Evolutionary conservation across 768 basidiomycete genomes (phyloP).

Genomic region (Gloeopeniophorella convolvens): DNA sequence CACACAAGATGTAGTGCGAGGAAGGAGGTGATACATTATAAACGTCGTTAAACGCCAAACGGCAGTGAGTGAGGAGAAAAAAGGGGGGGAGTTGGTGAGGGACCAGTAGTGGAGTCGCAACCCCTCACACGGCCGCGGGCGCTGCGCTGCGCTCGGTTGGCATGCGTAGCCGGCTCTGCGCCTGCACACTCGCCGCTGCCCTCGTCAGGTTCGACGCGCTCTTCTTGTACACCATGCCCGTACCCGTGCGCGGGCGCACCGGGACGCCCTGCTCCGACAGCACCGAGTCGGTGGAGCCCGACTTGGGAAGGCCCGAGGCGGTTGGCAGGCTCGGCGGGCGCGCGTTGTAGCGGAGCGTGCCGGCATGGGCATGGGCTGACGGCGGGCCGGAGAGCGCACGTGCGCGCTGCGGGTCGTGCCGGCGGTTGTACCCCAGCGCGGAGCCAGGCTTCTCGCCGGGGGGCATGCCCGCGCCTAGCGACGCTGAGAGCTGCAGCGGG

Average conservation of each 20-base stretch:
- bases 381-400: constrained; percentile 10
- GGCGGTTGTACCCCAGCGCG: constrained; percentile 20
- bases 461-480: constrained; percentile 1
- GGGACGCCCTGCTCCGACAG: constrained; percentile 4
- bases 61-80: neutral
- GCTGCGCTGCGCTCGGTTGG: constrained; percentile 1
- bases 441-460: constrained; percentile 19
- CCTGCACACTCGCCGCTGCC: constrained; percentile 17
- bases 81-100: no score
- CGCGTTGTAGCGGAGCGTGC: neutral
- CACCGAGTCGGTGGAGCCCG: constrained; percentile 3
- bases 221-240: constrained; percentile 21
- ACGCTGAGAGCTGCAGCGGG: constrained; percentile 15
- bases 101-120: no score
- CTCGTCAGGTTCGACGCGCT: constrained; percentile 14
- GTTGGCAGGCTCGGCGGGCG: neutral
- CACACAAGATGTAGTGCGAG: neutral
- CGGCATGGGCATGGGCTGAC: neutral
- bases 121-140: neutral
- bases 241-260: constrained; percentile 19
- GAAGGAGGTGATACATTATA: constrained; percentile 9
- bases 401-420: constrained; percentile 20
- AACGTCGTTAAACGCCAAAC: neutral
- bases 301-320: neutral
- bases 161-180: constrained; percentile 18